A percentile compares a stretch with the other conserved stretches of the same genome.
Evolutionary conservation across 805 yeast genomes (phyloP).

Genomic region (Lipomyces mesembrius): DNA sequence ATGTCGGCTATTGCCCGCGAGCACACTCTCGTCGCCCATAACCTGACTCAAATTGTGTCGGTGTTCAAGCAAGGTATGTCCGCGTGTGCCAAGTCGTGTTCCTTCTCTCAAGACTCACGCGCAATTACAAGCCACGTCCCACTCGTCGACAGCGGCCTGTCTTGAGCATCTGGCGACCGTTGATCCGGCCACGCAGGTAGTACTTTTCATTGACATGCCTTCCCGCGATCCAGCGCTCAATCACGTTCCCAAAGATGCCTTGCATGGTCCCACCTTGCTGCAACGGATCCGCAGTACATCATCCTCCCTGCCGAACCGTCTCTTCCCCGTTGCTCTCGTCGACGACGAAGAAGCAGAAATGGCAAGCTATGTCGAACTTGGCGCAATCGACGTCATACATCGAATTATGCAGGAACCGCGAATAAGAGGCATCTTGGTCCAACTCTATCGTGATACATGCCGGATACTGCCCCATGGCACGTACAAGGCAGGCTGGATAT

Average conservation of each 20-base stretch:
- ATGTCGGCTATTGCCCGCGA: not conserved
- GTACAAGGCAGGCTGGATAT: slow-evolving; percentile 7
- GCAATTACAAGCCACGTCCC: not conserved
- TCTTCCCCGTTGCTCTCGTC: slow-evolving; percentile 28
- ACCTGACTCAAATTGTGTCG: not conserved
- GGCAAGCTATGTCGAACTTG: slow-evolving; percentile 13
- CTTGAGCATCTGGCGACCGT: slow-evolving; percentile 10
- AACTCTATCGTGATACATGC: slow-evolving; percentile 8
- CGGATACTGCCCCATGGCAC: not conserved
- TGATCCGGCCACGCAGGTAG: slow-evolving; percentile 15
- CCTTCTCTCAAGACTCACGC: not conserved
- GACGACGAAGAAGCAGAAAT: slow-evolving; percentile 27
- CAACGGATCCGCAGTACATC: not conserved
- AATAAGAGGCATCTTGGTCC: slow-evolving; percentile 22
- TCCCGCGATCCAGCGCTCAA: not conserved
- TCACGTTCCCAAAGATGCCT: not conserved
- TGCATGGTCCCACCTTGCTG: slow-evolving; percentile 8
- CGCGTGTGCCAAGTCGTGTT: not conserved
- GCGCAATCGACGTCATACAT: slow-evolving; percentile 31
- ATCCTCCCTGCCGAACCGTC: not conserved
- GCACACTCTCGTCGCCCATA: slow-evolving; percentile 7
- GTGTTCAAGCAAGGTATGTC: slow-evolving; percentile 3
- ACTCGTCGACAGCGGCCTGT: slow-evolving; percentile 15
- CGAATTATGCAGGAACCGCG: slow-evolving; percentile 10
- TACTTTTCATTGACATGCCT: slow-evolving; percentile 27